Evolutionary conservation across 2,329 filamentous ascomycete genomes (phyloP).

Genomic region (Talaromyces pinophilus): DNA sequence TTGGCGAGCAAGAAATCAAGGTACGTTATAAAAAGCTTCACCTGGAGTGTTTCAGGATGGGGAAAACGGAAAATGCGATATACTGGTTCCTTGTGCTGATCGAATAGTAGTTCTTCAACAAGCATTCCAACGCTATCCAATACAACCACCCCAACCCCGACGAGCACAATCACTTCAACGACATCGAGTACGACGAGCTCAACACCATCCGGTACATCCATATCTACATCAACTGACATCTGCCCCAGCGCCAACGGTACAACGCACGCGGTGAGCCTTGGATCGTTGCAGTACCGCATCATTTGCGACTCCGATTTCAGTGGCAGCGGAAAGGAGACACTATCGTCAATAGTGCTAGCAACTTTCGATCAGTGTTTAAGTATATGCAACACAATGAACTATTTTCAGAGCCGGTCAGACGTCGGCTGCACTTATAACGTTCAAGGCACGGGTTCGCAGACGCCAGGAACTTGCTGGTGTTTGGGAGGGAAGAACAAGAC

Average conservation of each 20-base stretch:
- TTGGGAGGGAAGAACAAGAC: neutral
- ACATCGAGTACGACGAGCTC: neutral
- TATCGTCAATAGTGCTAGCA: neutral
- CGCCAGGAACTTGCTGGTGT: neutral
- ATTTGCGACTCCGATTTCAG: slow-evolving; percentile 1
- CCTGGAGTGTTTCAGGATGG: too few relatives aligned
- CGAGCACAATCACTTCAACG: neutral
- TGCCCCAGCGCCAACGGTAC: neutral
- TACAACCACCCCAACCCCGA: neutral
- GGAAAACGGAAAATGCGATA: too few relatives aligned
- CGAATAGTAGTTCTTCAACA: neutral
- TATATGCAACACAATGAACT: neutral
- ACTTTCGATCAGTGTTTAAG: neutral
- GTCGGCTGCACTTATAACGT: neutral
- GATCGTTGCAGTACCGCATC: neutral
- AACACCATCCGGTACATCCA: neutral
- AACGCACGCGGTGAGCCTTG: neutral
- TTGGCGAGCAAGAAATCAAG: neutral
- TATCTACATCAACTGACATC: neutral
- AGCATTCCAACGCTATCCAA: neutral
- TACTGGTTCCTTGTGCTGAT: neutral
- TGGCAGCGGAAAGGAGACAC: neutral
- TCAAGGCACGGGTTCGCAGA: neutral
- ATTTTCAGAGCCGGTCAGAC: neutral
- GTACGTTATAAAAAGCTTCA: neutral